Evolutionary conservation across 2,329 filamentous ascomycete species (phyloP).

Genomic region (Furcasterigmium furcatum): DNA sequence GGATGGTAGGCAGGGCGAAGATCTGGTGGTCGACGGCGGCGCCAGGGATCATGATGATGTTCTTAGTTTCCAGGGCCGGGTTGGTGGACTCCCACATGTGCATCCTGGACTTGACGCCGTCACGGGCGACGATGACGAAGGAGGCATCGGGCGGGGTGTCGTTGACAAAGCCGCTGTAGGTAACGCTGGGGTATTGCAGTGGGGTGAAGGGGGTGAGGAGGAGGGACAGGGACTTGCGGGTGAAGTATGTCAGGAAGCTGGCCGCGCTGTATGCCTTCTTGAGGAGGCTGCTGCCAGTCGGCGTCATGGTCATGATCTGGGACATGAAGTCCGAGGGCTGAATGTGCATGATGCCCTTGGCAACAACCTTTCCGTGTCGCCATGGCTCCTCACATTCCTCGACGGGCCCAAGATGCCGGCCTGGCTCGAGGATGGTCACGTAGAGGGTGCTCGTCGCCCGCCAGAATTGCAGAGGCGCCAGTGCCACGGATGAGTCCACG

Average conservation of each 20-base stretch:
- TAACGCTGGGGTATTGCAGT: constrained; percentile 50
- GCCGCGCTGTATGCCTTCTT: constrained; percentile 40
- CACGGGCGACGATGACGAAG: constrained; percentile 44
- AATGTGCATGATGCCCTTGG: constrained; percentile 58
- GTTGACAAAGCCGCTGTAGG: constrained; percentile 49
- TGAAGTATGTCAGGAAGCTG: constrained; percentile 54
- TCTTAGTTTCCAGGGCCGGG: constrained; percentile 32
- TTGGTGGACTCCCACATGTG: constrained; percentile 55
- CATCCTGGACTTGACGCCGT: constrained; percentile 49
- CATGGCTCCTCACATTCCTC: constrained; percentile 31
- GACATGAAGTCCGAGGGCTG: constrained; percentile 49
- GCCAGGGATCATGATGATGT: constrained; percentile 60
- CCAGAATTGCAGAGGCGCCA: constrained; percentile 57
- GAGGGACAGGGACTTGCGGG: constrained; percentile 46
- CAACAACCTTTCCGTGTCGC: constrained; percentile 42
- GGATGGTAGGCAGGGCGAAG: constrained; percentile 59
- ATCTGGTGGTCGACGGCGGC: constrained; percentile 62
- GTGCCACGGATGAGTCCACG: constrained; percentile 56
- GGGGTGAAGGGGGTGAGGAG: constrained; percentile 52
- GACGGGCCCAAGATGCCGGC: constrained; percentile 18
- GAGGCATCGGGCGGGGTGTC: constrained; percentile 40
- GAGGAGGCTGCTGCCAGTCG: constrained; percentile 43
- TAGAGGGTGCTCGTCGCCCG: constrained; percentile 59
- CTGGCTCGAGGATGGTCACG: constrained; percentile 49
- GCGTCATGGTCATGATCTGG: constrained; percentile 50